Percentiles rank a stretch among this genome's conserved stretches.
Evolutionary conservation across 2,329 filamentous ascomycete genomes (phyloP).

Genomic region (Sclerotinia nivalis): DNA sequence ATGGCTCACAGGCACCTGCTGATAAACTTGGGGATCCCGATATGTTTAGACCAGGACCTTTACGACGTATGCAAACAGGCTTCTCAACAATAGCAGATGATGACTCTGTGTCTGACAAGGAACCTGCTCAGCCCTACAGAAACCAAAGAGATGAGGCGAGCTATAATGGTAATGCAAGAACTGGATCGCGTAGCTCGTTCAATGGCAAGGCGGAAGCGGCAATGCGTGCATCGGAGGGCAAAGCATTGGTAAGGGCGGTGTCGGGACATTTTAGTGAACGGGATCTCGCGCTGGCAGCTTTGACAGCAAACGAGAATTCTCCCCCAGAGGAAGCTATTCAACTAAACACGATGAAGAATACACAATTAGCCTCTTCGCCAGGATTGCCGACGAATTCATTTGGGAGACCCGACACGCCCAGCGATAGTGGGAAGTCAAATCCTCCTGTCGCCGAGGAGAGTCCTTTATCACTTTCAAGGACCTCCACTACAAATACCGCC

Average conservation of each 20-base stretch:
- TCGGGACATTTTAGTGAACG: slow-evolving; percentile 21
- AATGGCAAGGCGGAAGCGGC: slow-evolving; percentile 53
- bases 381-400: slow-evolving; percentile 26
- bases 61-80: slow-evolving; percentile 58
- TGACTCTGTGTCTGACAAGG: slow-evolving; percentile 17
- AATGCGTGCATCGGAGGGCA: slow-evolving; percentile 61
- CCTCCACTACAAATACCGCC: background rate
- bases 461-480: background rate
- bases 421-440: slow-evolving; percentile 18
- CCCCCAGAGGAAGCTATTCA: slow-evolving; percentile 33
- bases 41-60: slow-evolving; percentile 52
- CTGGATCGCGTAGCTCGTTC: slow-evolving; percentile 31
- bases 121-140: background rate
- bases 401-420: slow-evolving; percentile 25
- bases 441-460: slow-evolving; percentile 14
- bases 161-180: slow-evolving; percentile 7
- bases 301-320: slow-evolving; percentile 23
- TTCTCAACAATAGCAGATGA: slow-evolving; percentile 23
- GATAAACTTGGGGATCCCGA: slow-evolving; percentile 25
- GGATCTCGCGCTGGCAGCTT: slow-evolving; percentile 16
- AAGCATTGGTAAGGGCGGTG: slow-evolving; percentile 51
- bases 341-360: slow-evolving; percentile 37
- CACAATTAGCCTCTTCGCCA: slow-evolving; percentile 23
- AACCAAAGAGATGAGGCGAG: slow-evolving; percentile 9
- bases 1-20: slow-evolving; percentile 21